Evolutionary conservation across 2,329 filamentous ascomycete genomes (phyloP).

Genomic region (Leptographium flavum): DNA sequence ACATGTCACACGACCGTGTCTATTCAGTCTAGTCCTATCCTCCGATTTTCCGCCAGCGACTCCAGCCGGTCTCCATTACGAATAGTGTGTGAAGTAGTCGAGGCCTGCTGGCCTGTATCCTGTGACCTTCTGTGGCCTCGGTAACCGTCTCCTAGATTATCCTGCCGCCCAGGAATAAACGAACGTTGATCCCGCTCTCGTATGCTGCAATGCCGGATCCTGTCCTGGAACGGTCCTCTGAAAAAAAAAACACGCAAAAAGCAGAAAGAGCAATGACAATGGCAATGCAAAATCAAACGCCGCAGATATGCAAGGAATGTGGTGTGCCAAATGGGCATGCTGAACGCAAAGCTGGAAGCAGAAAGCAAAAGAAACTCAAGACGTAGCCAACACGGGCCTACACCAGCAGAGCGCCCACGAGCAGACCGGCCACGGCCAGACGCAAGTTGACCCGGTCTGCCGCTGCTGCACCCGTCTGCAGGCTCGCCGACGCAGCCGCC

Average conservation of each 20-base stretch:
- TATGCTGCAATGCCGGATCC: background rate
- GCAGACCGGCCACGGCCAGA: constrained; percentile 9
- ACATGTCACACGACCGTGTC: too few relatives aligned
- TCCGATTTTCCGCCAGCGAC: too few relatives aligned
- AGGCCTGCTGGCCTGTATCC: too few relatives aligned
- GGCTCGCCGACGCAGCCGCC: constrained; percentile 18
- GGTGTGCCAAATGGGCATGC: background rate
- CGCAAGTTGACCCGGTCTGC: background rate
- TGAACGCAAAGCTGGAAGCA: background rate
- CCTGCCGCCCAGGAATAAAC: constrained; percentile 1
- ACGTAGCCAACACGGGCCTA: background rate
- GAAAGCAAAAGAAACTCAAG: background rate
- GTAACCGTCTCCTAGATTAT: background rate
- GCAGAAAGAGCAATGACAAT: background rate
- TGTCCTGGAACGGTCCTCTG: background rate
- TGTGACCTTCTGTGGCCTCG: too few relatives aligned
- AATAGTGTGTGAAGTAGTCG: too few relatives aligned
- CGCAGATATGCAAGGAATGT: constrained; percentile 11
- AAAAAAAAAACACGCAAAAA: background rate
- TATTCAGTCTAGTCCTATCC: too few relatives aligned
- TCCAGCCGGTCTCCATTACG: too few relatives aligned
- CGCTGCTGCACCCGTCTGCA: constrained; percentile 15
- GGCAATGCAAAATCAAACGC: constrained; percentile 5
- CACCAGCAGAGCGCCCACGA: constrained; percentile 10
- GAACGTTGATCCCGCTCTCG: background rate